Conservation (phyloP, 1,284 basidiomycete genomes). For the Cerrena zonata region DNA sequence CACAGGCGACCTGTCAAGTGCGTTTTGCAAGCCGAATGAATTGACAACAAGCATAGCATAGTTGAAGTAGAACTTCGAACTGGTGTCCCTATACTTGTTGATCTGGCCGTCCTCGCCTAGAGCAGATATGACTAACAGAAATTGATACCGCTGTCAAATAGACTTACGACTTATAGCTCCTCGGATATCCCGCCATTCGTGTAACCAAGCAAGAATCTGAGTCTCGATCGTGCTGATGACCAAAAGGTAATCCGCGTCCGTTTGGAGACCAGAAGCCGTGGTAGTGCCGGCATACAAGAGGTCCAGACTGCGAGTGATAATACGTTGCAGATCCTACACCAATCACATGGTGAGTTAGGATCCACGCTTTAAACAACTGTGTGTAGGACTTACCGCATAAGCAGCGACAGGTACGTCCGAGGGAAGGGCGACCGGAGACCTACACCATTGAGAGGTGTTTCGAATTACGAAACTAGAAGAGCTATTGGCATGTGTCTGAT, state of each 20-base stretch:
- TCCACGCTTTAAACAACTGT: conserved; percentile 1
- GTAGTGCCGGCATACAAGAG: conserved; percentile 83
- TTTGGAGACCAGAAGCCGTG: conserved; percentile 77
- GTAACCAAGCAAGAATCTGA: conserved; percentile 66
- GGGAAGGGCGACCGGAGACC: conserved; percentile 53
- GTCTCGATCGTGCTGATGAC: conserved; percentile 81
- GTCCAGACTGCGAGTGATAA: conserved; percentile 83
- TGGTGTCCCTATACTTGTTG: conserved; percentile 45
- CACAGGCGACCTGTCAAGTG: conserved; percentile 68
- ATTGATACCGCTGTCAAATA: background rate
- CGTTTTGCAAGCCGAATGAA: conserved; percentile 92
- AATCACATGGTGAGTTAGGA: conserved; percentile 2
- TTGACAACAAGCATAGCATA: conserved; percentile 86
- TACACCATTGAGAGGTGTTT: conserved; percentile 70
- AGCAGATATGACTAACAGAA: conserved; percentile 5
- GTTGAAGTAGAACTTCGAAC: conserved; percentile 73
- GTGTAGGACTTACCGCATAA: conserved; percentile 55
- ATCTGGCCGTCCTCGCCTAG: conserved; percentile 20
- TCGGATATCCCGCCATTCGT: conserved; percentile 48
- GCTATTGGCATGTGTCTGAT: background rate
- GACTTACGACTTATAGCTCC: conserved; percentile 11
- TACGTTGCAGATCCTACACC: conserved; percentile 74
- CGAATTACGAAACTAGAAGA: conserved; percentile 76
- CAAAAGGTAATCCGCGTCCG: conserved; percentile 82
- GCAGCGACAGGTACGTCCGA: conserved; percentile 61